phyloP scores from a whole-genome alignment of 2,329 filamentous ascomycete species.

The Penicillium sp. region DNA sequence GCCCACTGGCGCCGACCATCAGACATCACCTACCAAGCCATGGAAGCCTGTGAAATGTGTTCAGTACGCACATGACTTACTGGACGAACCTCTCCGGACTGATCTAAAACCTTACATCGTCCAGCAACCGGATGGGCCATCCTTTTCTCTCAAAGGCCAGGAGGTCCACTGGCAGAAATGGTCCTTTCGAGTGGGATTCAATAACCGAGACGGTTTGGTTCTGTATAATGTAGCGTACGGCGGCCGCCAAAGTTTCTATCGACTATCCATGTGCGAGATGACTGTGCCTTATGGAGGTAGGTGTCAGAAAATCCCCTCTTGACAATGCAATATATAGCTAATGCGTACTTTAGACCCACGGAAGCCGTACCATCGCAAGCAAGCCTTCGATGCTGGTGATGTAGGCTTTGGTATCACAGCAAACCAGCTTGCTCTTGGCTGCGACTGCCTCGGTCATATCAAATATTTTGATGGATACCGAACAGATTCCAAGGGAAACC shows the following conservation, averaged over 20 bases:
- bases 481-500: constrained; percentile 51
- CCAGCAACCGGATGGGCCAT: constrained; percentile 61
- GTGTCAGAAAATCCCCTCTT: not conserved
- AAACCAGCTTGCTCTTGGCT: constrained; percentile 66
- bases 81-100: constrained; percentile 41
- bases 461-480: constrained; percentile 59
- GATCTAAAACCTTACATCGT: constrained; percentile 64
- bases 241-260: constrained; percentile 62
- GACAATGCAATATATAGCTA: not conserved
- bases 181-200: constrained; percentile 59
- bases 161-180: constrained; percentile 64
- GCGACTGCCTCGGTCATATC: constrained; percentile 67
- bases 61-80: constrained; percentile 52
- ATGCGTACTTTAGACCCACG: constrained; percentile 50
- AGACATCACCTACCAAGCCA: too few species aligned
- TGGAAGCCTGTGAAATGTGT: constrained; percentile 19
- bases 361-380: constrained; percentile 65
- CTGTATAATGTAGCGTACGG: constrained; percentile 64
- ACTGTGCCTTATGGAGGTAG: constrained; percentile 45
- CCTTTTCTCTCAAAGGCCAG: constrained; percentile 55
- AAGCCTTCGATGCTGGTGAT: constrained; percentile 67
- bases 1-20: too few species aligned
- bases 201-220: constrained; percentile 62
- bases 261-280: constrained; percentile 65
- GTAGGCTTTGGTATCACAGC: constrained; percentile 63